phyloP scores from a whole-genome alignment of 2,329 filamentous ascomycete genomes.

The Diaporthe nobilis region DNA sequence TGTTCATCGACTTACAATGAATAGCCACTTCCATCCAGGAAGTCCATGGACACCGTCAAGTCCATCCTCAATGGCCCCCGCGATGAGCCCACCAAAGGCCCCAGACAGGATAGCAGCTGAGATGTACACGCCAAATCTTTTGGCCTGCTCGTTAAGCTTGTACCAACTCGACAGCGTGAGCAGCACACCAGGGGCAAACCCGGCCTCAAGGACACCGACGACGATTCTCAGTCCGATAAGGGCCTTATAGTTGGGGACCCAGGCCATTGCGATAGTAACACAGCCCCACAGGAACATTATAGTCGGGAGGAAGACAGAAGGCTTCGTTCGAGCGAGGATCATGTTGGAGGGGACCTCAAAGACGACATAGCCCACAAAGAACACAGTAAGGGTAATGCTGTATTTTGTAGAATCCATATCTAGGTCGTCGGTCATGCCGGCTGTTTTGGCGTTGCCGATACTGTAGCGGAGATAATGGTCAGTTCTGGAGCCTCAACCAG shows the following conservation, averaged over 20 bases:
- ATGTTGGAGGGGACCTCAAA: slow-evolving; percentile 63
- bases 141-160: slow-evolving; percentile 43
- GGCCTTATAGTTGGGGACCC: slow-evolving; percentile 51
- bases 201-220: slow-evolving; percentile 69
- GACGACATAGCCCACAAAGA: slow-evolving; percentile 59
- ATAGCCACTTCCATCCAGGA: slow-evolving; percentile 62
- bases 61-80: slow-evolving; percentile 67
- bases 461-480: neutral
- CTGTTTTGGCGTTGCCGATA: slow-evolving; percentile 57
- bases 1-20: slow-evolving; percentile 43
- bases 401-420: slow-evolving; percentile 57
- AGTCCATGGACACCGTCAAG: slow-evolving; percentile 67
- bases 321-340: slow-evolving; percentile 58
- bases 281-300: slow-evolving; percentile 59
- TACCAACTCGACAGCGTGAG: slow-evolving; percentile 78
- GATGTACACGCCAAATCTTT: slow-evolving; percentile 71
- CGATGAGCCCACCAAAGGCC: slow-evolving; percentile 73
- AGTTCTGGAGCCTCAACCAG: neutral
- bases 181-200: slow-evolving; percentile 69
- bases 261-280: slow-evolving; percentile 56
- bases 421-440: slow-evolving; percentile 58
- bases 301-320: slow-evolving; percentile 53
- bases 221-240: slow-evolving; percentile 57
- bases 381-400: slow-evolving; percentile 57
- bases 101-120: slow-evolving; percentile 77